Evolutionary conservation across 148 eudicot genomes (phyloP), one percentile per base, ranked within the genome.

Genomic region (Fagopyrum tataricum): DNA sequence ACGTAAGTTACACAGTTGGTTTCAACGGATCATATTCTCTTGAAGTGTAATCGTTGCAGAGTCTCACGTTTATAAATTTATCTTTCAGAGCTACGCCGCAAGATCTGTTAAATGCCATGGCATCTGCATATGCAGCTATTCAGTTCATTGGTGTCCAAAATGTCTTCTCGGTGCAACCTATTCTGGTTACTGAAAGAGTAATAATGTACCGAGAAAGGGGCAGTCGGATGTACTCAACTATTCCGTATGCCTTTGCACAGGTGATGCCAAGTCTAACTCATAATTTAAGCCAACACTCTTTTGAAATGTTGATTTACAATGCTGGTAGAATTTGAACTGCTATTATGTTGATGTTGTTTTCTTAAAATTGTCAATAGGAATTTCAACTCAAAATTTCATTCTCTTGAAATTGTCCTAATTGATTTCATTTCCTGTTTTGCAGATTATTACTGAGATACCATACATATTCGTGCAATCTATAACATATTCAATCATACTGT

Each of bases 401-500:
- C 13, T 48, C 13, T 52, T 52, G 8, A 52, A 7, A 4, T 52
- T 52, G n/a, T 17, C 8, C 8, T 1, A 52, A n/a, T 52, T 44
- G 47, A 44, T 6, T 44, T 10, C 47, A 44, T 44, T 6, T 44
- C 37, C 7, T 44, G 11, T 10, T 6, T 44, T 56, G 62, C 64
- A 84, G 85, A 72, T 78, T 70, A 3, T 68, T 41, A 81, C 79
- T 17, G 87, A 84, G 64, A 26, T 84, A 1, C 87, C 87, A 0
- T 82, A 79, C 39, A 13, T 75, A 6, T 73, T 82, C 13, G 70
- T 66, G 24, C 85, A 84, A 44, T 47, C 85, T 40, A n/a, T 39
- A 2, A 5, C 78, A 2, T 82, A 82, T 21, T 82, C 81, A 9
- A 17, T 78, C 10, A 82, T 84, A 44, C 83, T 82, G 23, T 84